Evolutionary conservation across 2,329 filamentous ascomycete species (phyloP).

Genomic region (Stenocarpella maydis): DNA sequence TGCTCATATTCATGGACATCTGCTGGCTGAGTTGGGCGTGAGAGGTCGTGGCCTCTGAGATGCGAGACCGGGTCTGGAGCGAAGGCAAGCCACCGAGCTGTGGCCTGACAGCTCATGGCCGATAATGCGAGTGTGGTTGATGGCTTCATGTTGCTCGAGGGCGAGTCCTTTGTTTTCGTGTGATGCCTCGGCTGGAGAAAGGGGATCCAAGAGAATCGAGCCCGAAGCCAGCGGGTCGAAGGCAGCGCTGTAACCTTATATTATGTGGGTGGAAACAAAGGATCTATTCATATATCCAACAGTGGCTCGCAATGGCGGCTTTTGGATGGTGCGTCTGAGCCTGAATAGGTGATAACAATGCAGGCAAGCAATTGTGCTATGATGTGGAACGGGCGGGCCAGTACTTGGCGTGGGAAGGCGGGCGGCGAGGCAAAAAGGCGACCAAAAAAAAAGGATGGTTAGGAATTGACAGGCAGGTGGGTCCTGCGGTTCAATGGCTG

Average conservation of each 20-base stretch:
- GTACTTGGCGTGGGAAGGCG: background rate
- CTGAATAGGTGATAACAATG: constrained; percentile 21
- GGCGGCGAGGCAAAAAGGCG: constrained; percentile 15
- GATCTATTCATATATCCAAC: constrained; percentile 12
- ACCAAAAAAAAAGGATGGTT: constrained; percentile 23
- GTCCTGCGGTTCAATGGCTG: constrained; percentile 23
- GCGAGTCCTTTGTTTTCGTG: constrained; percentile 3
- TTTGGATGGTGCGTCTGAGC: background rate
- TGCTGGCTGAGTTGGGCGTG: constrained; percentile 25
- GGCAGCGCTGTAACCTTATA: background rate
- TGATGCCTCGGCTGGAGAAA: constrained; percentile 18
- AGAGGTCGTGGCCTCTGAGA: constrained; percentile 22
- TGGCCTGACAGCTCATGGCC: constrained; percentile 18
- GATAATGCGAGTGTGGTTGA: constrained; percentile 18
- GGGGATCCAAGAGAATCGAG: background rate
- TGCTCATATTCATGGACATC: constrained; percentile 4
- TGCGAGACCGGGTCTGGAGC: constrained; percentile 25
- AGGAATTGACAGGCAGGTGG: constrained; percentile 26
- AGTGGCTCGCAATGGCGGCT: background rate
- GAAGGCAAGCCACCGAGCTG: constrained; percentile 28
- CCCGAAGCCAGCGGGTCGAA: constrained; percentile 19
- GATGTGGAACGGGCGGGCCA: background rate
- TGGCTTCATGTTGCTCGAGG: constrained; percentile 27
- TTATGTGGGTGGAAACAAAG: constrained; percentile 21
- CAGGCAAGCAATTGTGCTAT: constrained; percentile 6